phyloP scores from a whole-genome alignment of 345 rosid genomes.

The Salix viminalis region DNA sequence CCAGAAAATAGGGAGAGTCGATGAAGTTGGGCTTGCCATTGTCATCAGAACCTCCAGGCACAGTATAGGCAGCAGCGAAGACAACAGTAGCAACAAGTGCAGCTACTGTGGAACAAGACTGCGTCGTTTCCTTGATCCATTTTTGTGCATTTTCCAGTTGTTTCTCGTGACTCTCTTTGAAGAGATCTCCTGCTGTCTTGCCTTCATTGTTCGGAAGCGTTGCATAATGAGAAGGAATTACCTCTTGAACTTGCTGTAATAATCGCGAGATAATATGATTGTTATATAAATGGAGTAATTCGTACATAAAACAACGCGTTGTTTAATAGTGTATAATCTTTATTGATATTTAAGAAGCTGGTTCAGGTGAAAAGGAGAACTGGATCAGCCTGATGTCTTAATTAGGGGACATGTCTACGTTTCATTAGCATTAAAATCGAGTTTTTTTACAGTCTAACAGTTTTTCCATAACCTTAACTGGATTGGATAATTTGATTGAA shows the following conservation, averaged over 20 bases:
- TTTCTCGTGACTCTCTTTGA: neutral
- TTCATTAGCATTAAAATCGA: neutral
- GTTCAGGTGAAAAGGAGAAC: no score
- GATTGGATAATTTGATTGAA: no score
- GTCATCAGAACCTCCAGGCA: no score
- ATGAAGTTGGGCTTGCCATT: no score
- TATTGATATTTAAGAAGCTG: no score
- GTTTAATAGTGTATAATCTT: no score
- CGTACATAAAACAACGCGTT: no score
- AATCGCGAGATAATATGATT: neutral
- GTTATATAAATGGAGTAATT: no score
- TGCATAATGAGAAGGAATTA: neutral
- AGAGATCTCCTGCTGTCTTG: neutral
- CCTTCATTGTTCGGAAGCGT: constrained; percentile 12
- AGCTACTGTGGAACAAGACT: constrained; percentile 7
- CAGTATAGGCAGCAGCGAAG: neutral
- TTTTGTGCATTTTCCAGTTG: constrained; percentile 3
- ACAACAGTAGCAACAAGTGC: constrained; percentile 1
- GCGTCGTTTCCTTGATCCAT: constrained; percentile 5
- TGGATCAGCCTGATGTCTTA: no score
- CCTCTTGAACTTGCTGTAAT: constrained; percentile 2
- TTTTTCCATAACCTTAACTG: no score
- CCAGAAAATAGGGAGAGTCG: no score
- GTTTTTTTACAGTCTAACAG: neutral
- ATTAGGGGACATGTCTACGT: no score